phyloP scores from a whole-genome alignment of 441 rosid species.

The Biscutella auriculata region DNA sequence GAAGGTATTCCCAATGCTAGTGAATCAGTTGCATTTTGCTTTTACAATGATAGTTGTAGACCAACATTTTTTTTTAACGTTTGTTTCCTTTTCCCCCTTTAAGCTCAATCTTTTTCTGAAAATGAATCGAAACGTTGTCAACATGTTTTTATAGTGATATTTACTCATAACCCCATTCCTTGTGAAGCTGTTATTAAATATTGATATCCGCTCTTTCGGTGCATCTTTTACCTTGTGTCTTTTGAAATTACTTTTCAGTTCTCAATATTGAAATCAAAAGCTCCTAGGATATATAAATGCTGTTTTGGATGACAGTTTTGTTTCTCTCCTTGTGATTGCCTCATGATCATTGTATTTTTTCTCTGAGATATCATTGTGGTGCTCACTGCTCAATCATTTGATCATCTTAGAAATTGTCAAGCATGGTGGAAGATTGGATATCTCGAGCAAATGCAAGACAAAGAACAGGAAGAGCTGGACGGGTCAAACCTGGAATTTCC shows the following conservation, averaged over 20 bases:
- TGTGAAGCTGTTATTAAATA: background rate
- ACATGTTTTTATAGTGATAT: background rate
- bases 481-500: slow-evolving; percentile 89
- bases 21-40: slow-evolving; percentile 1
- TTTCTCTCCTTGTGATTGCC: slow-evolving; percentile 1
- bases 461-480: slow-evolving; percentile 89
- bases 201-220: background rate
- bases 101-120: background rate
- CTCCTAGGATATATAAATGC: background rate
- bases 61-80: background rate
- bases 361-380: slow-evolving; percentile 4
- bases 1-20: slow-evolving; percentile 38
- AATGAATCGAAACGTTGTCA: background rate
- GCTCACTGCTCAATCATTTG: background rate
- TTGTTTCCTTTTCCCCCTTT: background rate
- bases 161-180: background rate
- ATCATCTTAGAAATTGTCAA: slow-evolving; percentile 60
- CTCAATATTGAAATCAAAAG: background rate
- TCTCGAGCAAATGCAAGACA: slow-evolving; percentile 89
- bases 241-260: background rate
- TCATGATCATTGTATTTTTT: background rate
- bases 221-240: background rate
- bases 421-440: slow-evolving; percentile 99
- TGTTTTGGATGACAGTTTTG: background rate
- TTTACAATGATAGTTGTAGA: slow-evolving; percentile 8